Evolutionary conservation across 2,329 filamentous ascomycete genomes (phyloP).

Genomic region (Aspergillus candidus): DNA sequence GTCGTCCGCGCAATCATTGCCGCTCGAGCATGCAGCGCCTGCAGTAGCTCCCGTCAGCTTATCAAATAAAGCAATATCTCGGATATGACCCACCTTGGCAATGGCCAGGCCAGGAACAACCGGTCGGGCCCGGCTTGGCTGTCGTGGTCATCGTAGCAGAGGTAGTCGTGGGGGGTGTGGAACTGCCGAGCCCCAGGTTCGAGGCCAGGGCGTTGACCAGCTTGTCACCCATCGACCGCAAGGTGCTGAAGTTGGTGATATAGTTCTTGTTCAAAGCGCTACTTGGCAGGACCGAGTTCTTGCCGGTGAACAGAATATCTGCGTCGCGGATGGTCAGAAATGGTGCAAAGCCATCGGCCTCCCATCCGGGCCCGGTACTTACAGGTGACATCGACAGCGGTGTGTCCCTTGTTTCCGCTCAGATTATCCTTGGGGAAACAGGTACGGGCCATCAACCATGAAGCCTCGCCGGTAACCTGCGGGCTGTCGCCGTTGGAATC

Average conservation of each 20-base stretch:
- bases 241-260: conserved; percentile 23
- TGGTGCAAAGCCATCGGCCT: too few species aligned
- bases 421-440: conserved; percentile 27
- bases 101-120: too few species aligned
- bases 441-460: conserved; percentile 30
- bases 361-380: neutral
- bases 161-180: neutral
- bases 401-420: conserved; percentile 23
- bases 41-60: too few species aligned
- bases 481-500: conserved; percentile 25
- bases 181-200: conserved; percentile 13
- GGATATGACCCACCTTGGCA: too few species aligned
- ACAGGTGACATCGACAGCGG: conserved; percentile 26
- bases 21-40: too few species aligned
- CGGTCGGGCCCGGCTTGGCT: conserved; percentile 39
- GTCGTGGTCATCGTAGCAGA: neutral
- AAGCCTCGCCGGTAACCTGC: conserved; percentile 28
- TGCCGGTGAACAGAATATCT: conserved; percentile 30
- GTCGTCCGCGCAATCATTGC: too few species aligned
- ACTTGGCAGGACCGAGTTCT: conserved; percentile 19
- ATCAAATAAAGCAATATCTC: too few species aligned
- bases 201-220: conserved; percentile 18
- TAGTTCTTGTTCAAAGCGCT: conserved; percentile 22
- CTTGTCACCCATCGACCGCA: conserved; percentile 23
- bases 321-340: neutral